phyloP scores from a whole-genome alignment of 495 filamentous ascomycete species.

The Staphylotrichum longicolle region DNA sequence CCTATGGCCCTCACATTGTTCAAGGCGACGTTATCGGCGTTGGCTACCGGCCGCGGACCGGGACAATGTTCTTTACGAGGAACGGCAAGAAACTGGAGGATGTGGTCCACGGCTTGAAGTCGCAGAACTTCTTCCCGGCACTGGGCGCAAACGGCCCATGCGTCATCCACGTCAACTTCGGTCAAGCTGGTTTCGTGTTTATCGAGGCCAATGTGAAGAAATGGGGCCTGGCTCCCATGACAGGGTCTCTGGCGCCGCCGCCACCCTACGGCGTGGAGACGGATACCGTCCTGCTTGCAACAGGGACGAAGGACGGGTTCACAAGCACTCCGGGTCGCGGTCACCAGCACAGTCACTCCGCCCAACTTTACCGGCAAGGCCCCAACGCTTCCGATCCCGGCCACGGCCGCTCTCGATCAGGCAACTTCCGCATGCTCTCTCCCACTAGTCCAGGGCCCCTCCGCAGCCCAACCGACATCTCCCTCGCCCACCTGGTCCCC shows the following conservation, averaged over 20 bases:
- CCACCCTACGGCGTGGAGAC: constrained; percentile 96
- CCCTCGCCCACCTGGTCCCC: constrained; percentile 71
- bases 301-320: constrained; percentile 65
- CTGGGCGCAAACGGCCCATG: constrained; percentile 92
- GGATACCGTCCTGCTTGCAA: constrained; percentile 90
- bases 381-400: constrained; percentile 37
- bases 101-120: constrained; percentile 85
- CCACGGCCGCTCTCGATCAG: constrained; percentile 56
- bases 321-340: constrained; percentile 55
- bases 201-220: constrained; percentile 99
- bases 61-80: constrained; percentile 95
- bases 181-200: constrained; percentile 95
- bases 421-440: constrained; percentile 61
- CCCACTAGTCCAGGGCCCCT: constrained; percentile 86
- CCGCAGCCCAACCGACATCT: constrained; percentile 94
- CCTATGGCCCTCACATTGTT: constrained; percentile 77
- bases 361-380: constrained; percentile 38
- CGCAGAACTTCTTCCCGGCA: constrained; percentile 95
- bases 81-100: constrained; percentile 98
- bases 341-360: constrained; percentile 49
- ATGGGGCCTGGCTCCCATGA: constrained; percentile 96
- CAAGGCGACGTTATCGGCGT: constrained; percentile 97
- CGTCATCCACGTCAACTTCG: constrained; percentile 93
- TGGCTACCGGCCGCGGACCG: constrained; percentile 90
- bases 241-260: constrained; percentile 88